Evolutionary conservation across 2,329 filamentous ascomycete genomes (phyloP).

Genomic region (Diaporthe eres): DNA sequence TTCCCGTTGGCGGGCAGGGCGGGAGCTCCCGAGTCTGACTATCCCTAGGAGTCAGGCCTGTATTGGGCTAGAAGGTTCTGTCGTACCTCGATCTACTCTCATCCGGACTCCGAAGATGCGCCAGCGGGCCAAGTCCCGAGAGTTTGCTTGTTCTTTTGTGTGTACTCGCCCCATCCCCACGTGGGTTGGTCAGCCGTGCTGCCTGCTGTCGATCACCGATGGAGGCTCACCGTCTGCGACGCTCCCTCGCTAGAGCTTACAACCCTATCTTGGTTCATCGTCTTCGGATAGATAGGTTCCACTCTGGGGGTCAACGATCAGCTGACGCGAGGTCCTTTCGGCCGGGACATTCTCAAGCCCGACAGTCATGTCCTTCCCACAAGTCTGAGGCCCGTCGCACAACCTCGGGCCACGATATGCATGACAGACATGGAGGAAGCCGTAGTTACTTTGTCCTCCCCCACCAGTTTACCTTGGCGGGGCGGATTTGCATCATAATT

Average conservation of each 20-base stretch:
- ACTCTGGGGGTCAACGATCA: background rate
- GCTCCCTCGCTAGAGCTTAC: background rate
- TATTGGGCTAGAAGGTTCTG: slow-evolving; percentile 10
- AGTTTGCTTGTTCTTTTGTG: background rate
- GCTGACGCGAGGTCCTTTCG: background rate
- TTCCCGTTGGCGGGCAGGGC: slow-evolving; percentile 9
- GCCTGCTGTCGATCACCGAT: background rate
- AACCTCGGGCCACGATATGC: slow-evolving; percentile 4
- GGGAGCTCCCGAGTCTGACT: slow-evolving; percentile 12
- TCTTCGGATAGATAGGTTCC: background rate
- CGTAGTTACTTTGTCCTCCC: background rate
- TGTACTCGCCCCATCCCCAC: background rate
- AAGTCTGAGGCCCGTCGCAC: background rate
- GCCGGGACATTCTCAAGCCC: background rate
- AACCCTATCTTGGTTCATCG: background rate
- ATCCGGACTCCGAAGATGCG: slow-evolving; percentile 27
- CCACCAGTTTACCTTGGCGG: slow-evolving; percentile 17
- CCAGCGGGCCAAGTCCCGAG: slow-evolving; percentile 13
- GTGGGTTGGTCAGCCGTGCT: background rate
- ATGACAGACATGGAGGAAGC: background rate
- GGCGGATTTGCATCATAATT: background rate
- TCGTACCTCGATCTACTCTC: background rate
- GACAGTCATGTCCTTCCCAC: too few species aligned
- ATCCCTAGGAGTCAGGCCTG: background rate
- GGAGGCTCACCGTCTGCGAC: background rate